phyloP scores from a whole-genome alignment of 306 rosid genomes.

The Luffa aegyptiaca region DNA sequence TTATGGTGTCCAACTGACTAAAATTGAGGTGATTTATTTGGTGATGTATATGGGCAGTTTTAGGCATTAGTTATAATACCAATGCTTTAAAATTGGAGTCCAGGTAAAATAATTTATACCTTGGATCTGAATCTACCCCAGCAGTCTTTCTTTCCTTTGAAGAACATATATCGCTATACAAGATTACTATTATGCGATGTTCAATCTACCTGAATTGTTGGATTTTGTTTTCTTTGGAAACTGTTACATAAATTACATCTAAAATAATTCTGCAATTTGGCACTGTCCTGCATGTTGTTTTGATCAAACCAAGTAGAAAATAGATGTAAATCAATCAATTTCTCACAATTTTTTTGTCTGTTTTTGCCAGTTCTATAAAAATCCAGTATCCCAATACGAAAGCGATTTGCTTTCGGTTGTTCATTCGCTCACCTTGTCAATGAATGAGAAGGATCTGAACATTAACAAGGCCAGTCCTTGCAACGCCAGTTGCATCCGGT shows the following conservation, averaged over 20 bases:
- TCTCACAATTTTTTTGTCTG: slow-evolving; percentile 3
- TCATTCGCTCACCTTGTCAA: slow-evolving; percentile 58
- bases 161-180: not conserved
- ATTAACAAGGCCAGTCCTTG: slow-evolving; percentile 55
- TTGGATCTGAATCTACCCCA: not conserved
- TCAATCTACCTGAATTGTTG: not conserved
- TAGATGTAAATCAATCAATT: not conserved
- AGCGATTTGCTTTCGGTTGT: slow-evolving; percentile 56
- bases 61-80: not conserved
- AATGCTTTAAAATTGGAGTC: not conserved
- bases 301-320: not conserved
- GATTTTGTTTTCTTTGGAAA: not conserved
- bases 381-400: slow-evolving; percentile 53
- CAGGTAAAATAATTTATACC: not conserved
- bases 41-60: not conserved
- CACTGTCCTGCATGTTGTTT: not conserved
- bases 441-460: slow-evolving; percentile 43
- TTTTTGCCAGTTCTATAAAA: slow-evolving; percentile 50
- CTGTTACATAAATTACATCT: not conserved
- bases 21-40: not conserved
- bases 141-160: not conserved
- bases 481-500: slow-evolving; percentile 74
- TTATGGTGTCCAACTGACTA: not conserved
- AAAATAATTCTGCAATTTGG: not conserved
- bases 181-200: not conserved